These are phyloP conservation scores for Talaromyces liani DNA, from an alignment of 495 filamentous ascomycete species.

Conservation along the genomic window DNA sequence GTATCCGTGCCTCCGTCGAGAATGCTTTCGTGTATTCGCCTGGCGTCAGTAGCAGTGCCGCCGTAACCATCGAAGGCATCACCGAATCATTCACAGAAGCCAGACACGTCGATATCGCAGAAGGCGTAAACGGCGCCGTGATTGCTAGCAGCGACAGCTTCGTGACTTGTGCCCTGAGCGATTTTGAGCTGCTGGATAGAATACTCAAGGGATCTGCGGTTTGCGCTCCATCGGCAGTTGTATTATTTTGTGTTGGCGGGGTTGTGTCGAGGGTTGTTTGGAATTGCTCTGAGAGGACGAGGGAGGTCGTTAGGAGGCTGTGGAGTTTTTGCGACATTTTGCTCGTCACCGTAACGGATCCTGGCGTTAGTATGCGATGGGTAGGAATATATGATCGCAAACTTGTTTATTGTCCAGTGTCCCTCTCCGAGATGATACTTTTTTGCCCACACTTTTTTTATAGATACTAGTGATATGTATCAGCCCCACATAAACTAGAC, in stretches of 20 bases:
- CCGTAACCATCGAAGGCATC: constrained; percentile 63
- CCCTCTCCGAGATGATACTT: neutral
- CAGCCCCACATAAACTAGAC: neutral
- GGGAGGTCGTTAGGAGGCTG: constrained; percentile 21
- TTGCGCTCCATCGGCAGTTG: constrained; percentile 12
- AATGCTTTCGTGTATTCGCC: constrained; percentile 50
- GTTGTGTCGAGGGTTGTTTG: constrained; percentile 23
- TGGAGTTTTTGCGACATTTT: constrained; percentile 36
- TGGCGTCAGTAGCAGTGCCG: constrained; percentile 54
- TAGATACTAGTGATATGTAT: neutral
- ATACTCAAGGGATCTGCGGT: constrained; percentile 44
- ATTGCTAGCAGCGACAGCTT: constrained; percentile 81
- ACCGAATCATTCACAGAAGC: constrained; percentile 56
- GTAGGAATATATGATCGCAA: no score
- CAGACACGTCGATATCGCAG: constrained; percentile 61
- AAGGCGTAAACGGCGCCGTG: constrained; percentile 74
- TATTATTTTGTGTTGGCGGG: constrained; percentile 10
- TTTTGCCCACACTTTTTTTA: neutral
- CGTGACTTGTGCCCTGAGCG: constrained; percentile 74
- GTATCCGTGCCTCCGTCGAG: constrained; percentile 40
- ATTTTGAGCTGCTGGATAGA: constrained; percentile 54
- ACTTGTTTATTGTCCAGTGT: neutral
- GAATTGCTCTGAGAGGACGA: constrained; percentile 31
- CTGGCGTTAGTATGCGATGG: no score
- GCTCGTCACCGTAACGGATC: no score